Base-by-base conservation (phyloP, 768 basidiomycete genomes). In the Chlorophyllum brunneum region DNA sequence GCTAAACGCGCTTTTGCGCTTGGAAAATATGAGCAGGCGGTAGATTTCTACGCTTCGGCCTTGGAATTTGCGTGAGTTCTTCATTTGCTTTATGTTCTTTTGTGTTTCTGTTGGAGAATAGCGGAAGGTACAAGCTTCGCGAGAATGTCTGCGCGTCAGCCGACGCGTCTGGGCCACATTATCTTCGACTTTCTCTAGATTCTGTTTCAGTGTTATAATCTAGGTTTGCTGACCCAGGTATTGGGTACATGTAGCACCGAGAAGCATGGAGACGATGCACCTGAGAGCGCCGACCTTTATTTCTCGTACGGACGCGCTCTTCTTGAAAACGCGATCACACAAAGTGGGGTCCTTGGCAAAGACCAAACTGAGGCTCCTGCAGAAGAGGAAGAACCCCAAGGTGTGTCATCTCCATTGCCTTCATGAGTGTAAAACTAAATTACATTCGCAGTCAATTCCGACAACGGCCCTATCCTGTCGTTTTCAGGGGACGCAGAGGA, bases 251-350 rank as follows among this genome's bases (percentile, higher is more conserved):
- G 26, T 56, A 95, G 92, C 57, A 88, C 90, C 22, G 71, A 80
- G 61, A 75, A 83, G 59, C 72, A 83, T 54, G 89, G 84, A 31
- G 94, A 98, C 43, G 78, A 92, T 61, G 82, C 87, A 20, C 85
- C 88, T 0, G 85, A 90, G 62, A 85, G 79, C 48, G 95, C 93
- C 6, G 92, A 98, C 61, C 65, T 95, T 18, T 89, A 98, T 55
- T 86, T 95, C 54, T 76, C 81, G 3, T 99, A 98, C 63, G 97
- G 97, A 11, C 93, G 88, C 66, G 93, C 97, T 3, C 70, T 98
- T 36, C 77, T 97, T 50, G 93, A 94, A 71, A 92, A 95, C 62
- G 95, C 94, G 4, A 90, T 98, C 54, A 69, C 82, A 3, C 88
- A 93, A 62, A 86, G 72, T 52, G 81, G 85, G 0, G 95, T 98